Percentiles rank a stretch among this genome's conserved stretches.
phyloP scores from a whole-genome alignment of 2,329 filamentous ascomycete genomes.

The Paramyrothecium sp. region DNA sequence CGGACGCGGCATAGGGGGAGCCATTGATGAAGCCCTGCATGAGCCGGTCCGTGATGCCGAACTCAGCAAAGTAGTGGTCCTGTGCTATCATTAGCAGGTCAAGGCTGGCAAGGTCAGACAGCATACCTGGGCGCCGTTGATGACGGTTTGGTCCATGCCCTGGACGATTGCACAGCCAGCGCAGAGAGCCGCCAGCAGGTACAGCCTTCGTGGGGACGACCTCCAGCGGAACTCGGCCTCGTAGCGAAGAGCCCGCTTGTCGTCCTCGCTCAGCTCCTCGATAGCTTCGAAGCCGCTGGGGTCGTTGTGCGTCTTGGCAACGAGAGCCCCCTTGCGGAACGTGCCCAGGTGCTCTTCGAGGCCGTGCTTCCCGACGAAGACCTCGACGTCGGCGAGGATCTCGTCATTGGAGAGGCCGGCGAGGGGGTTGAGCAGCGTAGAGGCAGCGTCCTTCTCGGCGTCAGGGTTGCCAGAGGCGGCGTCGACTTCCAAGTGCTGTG shows the following conservation, averaged over 20 bases:
- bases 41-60: slow-evolving; percentile 27
- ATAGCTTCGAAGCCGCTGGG: slow-evolving; percentile 22
- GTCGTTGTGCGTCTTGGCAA: slow-evolving; percentile 25
- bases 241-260: slow-evolving; percentile 32
- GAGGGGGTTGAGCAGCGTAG: slow-evolving; percentile 16
- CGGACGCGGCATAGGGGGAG: slow-evolving; percentile 53
- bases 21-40: slow-evolving; percentile 53
- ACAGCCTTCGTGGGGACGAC: slow-evolving; percentile 38
- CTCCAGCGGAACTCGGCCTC: slow-evolving; percentile 58
- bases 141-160: slow-evolving; percentile 64
- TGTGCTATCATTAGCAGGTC: slow-evolving; percentile 14
- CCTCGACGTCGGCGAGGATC: slow-evolving; percentile 14
- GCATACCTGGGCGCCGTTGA: slow-evolving; percentile 48
- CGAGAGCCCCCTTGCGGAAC: slow-evolving; percentile 32
- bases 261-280: slow-evolving; percentile 23
- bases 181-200: slow-evolving; percentile 48
- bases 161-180: slow-evolving; percentile 51
- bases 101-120: too few relatives aligned
- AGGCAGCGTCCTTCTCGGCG: background rate
- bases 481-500: too few relatives aligned
- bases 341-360: slow-evolving; percentile 43
- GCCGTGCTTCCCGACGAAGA: slow-evolving; percentile 25
- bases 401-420: slow-evolving; percentile 13
- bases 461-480: too few relatives aligned
- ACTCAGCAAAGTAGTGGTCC: slow-evolving; percentile 30